Percentiles rank a stretch among this genome's conserved stretches.
Evolutionary conservation across 1,284 basidiomycete genomes (phyloP).

Genomic region (Ceratobasidium sp.): DNA sequence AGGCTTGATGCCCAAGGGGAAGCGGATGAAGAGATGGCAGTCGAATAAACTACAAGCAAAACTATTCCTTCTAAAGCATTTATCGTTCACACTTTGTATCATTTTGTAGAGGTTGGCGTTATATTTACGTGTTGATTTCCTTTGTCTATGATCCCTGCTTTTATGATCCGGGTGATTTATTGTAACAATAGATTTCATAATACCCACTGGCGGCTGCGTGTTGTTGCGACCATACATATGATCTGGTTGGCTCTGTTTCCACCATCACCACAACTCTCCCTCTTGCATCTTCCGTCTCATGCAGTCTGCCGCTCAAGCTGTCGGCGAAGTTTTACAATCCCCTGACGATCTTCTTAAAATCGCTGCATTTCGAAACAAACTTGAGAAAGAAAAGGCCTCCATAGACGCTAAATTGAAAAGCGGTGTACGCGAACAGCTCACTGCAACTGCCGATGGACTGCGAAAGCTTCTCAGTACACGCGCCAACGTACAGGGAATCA

Average conservation of each 20-base stretch:
- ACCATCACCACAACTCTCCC: background rate
- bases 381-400: constrained; percentile 96
- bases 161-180: background rate
- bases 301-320: constrained; percentile 71
- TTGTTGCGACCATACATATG: background rate
- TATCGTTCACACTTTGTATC: background rate
- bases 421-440: constrained; percentile 94
- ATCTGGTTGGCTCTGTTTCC: background rate
- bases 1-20: constrained; percentile 39
- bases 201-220: background rate
- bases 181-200: constrained; percentile 30
- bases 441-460: constrained; percentile 90
- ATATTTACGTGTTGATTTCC: background rate
- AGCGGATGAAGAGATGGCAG: constrained; percentile 40
- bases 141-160: constrained; percentile 9
- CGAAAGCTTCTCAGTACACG: constrained; percentile 85
- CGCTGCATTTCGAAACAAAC: constrained; percentile 88
- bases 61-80: background rate
- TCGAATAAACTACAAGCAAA: background rate
- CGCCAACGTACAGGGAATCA: constrained; percentile 84
- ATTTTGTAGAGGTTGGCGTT: background rate
- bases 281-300: constrained; percentile 3
- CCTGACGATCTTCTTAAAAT: constrained; percentile 96
- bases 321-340: constrained; percentile 87
- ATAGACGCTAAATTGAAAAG: constrained; percentile 92